These are phyloP conservation scores for Dentipellis sp. DNA, from an alignment of 768 basidiomycete species.

Conservation along the genomic window DNA sequence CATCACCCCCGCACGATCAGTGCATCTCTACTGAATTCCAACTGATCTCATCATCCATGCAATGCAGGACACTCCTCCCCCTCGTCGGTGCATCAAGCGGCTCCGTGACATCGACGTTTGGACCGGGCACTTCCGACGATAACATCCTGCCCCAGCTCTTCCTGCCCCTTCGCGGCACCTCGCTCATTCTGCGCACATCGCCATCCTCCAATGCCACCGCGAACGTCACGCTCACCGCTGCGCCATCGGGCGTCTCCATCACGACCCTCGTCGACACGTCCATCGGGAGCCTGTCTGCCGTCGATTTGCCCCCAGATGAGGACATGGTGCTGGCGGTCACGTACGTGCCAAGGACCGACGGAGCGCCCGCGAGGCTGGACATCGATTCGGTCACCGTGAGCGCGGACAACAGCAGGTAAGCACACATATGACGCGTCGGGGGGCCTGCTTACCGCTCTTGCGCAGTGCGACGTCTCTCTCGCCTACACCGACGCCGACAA, in stretches of 20 bases:
- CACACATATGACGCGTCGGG: not conserved
- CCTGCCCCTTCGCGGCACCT: conserved; percentile 14
- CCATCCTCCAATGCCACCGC: conserved; percentile 14
- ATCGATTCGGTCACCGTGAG: conserved; percentile 11
- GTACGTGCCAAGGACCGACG: conserved; percentile 6
- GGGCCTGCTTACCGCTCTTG: not conserved
- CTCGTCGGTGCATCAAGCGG: conserved; percentile 10
- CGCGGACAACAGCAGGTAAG: conserved; percentile 3
- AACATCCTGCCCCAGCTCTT: conserved; percentile 15
- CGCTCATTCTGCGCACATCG: conserved; percentile 12
- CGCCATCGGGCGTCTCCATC: conserved; percentile 11
- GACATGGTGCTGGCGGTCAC: conserved; percentile 13
- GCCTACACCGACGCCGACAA: conserved; percentile 6
- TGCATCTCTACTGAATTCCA: not conserved
- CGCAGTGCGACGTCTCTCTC: conserved; percentile 6
- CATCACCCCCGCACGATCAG: conserved; percentile 2
- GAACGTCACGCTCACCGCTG: conserved; percentile 14
- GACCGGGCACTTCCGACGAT: conserved; percentile 1
- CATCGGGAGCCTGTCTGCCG: conserved; percentile 8
- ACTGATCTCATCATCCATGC: not conserved
- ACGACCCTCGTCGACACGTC: conserved; percentile 10
- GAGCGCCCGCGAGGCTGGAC: conserved; percentile 10
- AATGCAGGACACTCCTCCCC: conserved; percentile 8
- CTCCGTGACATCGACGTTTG: conserved; percentile 14
- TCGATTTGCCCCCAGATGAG: conserved; percentile 11